phyloP scores from a whole-genome alignment of 2,329 filamentous ascomycete species.

The Paecilomyces formosus region DNA sequence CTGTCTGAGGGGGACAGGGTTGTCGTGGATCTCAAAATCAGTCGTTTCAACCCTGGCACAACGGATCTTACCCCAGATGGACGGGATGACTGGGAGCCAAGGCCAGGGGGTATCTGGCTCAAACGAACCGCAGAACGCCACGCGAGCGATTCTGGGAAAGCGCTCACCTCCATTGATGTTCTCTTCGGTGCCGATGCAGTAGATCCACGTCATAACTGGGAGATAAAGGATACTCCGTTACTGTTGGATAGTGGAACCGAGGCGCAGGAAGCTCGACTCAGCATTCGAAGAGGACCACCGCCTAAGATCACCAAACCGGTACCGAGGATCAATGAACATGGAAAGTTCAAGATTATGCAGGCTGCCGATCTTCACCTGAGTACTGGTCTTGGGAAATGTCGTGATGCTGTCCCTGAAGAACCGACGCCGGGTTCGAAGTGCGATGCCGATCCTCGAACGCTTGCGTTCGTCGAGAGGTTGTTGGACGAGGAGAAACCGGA shows the following conservation, averaged over 20 bases:
- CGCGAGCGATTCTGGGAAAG: constrained; percentile 65
- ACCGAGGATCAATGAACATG: constrained; percentile 75
- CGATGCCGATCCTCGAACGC: constrained; percentile 82
- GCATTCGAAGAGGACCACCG: constrained; percentile 64
- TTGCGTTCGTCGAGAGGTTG: constrained; percentile 78
- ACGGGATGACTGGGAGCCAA: constrained; percentile 66
- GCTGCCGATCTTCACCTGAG: constrained; percentile 89
- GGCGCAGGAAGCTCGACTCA: constrained; percentile 65
- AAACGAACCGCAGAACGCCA: constrained; percentile 64
- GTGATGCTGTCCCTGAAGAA: constrained; percentile 72
- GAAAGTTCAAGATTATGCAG: constrained; percentile 96
- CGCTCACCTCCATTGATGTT: constrained; percentile 75
- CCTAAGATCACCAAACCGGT: constrained; percentile 59
- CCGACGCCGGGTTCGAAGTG: constrained; percentile 65
- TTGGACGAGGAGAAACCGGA: constrained; percentile 92
- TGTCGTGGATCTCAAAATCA: constrained; percentile 69
- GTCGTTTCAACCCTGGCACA: constrained; percentile 60
- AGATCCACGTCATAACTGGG: constrained; percentile 81
- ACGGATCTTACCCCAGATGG: constrained; percentile 49
- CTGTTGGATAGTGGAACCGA: constrained; percentile 57
- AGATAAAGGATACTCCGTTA: constrained; percentile 65
- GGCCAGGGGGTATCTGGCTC: constrained; percentile 74
- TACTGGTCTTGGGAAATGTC: constrained; percentile 77
- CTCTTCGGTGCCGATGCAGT: constrained; percentile 87
- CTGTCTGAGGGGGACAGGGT: constrained; percentile 67